Percentiles rank a stretch among this genome's conserved stretches.
Evolutionary conservation across 2,329 filamentous ascomycete genomes (phyloP).

Genomic region (Ceratocystis lukuohia): DNA sequence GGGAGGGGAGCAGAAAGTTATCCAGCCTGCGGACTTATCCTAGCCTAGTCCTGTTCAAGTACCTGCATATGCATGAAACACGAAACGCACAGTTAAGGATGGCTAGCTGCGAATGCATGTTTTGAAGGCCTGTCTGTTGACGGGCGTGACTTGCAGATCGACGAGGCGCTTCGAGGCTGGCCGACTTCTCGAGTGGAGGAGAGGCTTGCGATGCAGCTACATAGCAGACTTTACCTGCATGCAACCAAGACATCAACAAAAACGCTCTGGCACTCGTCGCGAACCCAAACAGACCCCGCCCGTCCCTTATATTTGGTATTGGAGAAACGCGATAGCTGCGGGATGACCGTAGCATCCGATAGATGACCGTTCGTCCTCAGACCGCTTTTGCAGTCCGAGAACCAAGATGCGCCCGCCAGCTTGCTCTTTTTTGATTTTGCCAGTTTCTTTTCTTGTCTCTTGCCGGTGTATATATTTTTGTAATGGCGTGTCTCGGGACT

Average conservation of each 20-base stretch:
- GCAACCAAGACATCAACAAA: too few species aligned
- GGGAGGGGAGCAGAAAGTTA: background rate
- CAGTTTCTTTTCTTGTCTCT: background rate
- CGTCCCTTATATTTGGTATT: background rate
- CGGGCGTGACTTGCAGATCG: conserved; percentile 3
- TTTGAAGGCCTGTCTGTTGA: conserved; percentile 1
- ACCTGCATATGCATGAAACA: conserved; percentile 6
- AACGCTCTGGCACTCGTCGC: too few species aligned
- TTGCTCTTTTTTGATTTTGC: background rate
- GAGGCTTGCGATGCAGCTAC: background rate
- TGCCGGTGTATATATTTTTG: background rate
- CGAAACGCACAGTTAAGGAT: conserved; percentile 5
- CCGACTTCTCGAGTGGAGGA: too few species aligned
- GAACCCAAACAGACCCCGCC: too few species aligned
- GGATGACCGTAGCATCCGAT: background rate
- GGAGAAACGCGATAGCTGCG: background rate
- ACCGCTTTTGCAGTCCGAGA: background rate
- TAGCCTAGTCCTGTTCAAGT: background rate
- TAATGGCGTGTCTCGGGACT: background rate
- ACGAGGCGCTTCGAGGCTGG: too few species aligned
- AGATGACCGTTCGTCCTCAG: background rate
- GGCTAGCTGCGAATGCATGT: background rate
- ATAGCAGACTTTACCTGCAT: background rate
- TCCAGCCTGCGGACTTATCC: background rate
- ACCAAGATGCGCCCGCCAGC: background rate